A percentile compares a stretch with the other conserved stretches of the same genome.
phyloP scores from a whole-genome alignment of 2,329 filamentous ascomycete genomes.

The Fusarium irregulare region DNA sequence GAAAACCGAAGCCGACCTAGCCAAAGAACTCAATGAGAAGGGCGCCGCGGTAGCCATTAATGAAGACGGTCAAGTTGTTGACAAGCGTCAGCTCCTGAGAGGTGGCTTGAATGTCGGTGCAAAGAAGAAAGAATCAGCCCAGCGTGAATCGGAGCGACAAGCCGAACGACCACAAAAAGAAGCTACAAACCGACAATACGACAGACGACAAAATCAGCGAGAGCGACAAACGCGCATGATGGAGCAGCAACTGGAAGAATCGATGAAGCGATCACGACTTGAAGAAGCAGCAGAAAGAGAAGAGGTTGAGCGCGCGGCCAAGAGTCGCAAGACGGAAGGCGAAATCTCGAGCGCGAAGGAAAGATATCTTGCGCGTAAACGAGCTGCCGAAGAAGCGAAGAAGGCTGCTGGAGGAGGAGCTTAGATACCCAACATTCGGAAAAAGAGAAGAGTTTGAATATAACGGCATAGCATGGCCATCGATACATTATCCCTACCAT shows the following conservation, averaged over 20 bases:
- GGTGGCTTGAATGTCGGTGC: constrained; percentile 79
- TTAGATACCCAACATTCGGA: constrained; percentile 47
- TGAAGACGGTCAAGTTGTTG: constrained; percentile 84
- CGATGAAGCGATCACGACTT: constrained; percentile 77
- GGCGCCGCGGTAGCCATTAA: constrained; percentile 75
- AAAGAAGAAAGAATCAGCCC: constrained; percentile 65
- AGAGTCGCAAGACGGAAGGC: constrained; percentile 80
- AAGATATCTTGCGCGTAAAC: constrained; percentile 81
- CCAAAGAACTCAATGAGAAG: constrained; percentile 72
- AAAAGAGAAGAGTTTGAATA: constrained; percentile 30
- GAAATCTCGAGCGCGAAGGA: constrained; percentile 84
- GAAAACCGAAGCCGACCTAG: constrained; percentile 72
- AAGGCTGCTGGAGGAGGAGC: constrained; percentile 48
- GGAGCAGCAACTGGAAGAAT: constrained; percentile 79
- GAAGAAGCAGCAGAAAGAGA: constrained; percentile 73
- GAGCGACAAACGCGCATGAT: constrained; percentile 84
- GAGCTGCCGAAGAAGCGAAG: constrained; percentile 75
- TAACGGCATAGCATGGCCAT: constrained; percentile 26
- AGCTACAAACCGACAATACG: constrained; percentile 56
- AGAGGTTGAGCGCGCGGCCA: constrained; percentile 72
- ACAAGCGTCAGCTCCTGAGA: constrained; percentile 82
- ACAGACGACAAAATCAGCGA: constrained; percentile 73
- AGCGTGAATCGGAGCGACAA: constrained; percentile 40
- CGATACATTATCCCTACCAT: constrained; percentile 32
- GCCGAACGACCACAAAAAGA: constrained; percentile 50